Evolutionary conservation across 2,329 filamentous ascomycete species (phyloP).

Genomic region (Fusarium buharicum): DNA sequence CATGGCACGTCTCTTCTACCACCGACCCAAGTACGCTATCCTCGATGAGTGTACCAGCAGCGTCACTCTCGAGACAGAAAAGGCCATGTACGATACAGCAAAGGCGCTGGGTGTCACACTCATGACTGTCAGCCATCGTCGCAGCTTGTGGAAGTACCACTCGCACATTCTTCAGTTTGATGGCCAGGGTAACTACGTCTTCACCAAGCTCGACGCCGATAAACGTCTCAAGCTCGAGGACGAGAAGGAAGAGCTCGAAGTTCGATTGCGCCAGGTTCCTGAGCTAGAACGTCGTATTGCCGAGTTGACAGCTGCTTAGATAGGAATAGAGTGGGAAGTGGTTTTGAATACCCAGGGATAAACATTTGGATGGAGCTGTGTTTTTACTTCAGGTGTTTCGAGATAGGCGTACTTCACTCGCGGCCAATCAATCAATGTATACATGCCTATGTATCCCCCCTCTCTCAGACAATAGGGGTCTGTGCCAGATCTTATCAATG

Average conservation of each 20-base stretch:
- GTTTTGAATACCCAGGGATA: conserved; percentile 10
- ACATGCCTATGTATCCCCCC: background rate
- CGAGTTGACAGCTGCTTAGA: conserved; percentile 69
- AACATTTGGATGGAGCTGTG: conserved; percentile 3
- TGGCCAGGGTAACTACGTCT: conserved; percentile 90
- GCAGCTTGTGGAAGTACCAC: conserved; percentile 97
- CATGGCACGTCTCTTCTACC: conserved; percentile 95
- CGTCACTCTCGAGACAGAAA: conserved; percentile 94
- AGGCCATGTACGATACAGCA: conserved; percentile 96
- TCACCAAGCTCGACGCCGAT: conserved; percentile 90
- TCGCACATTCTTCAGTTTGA: conserved; percentile 95
- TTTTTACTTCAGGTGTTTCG: conserved; percentile 2
- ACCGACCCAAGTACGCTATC: conserved; percentile 91
- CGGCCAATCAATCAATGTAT: conserved; percentile 4
- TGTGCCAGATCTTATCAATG: too few relatives aligned
- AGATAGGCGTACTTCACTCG: conserved; percentile 1
- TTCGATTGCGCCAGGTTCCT: conserved; percentile 84
- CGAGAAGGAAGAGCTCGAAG: conserved; percentile 93
- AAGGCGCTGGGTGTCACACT: conserved; percentile 91
- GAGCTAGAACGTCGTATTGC: conserved; percentile 87
- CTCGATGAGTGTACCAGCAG: conserved; percentile 95
- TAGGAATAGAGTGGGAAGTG: background rate
- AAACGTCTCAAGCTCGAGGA: conserved; percentile 87
- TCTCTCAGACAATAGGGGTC: background rate
- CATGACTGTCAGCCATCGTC: conserved; percentile 93